Conservation (phyloP, 2,329 filamentous ascomycete genomes). For the Colletotrichum sp. region DNA sequence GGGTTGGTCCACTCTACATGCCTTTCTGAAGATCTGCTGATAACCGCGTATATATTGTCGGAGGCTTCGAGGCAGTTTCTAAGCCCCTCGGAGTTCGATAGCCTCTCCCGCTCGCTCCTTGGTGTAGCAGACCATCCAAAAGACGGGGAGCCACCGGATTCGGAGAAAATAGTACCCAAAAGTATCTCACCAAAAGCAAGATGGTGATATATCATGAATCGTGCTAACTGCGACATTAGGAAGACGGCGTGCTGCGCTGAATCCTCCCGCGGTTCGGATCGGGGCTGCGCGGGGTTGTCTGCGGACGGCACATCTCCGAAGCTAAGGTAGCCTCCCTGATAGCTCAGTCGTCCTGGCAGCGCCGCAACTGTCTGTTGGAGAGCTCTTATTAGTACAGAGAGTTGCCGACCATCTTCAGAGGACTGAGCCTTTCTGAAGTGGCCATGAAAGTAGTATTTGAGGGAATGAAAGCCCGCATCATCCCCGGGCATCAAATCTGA, state of each 20-base stretch:
- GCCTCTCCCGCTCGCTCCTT: background rate
- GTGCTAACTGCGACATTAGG: background rate
- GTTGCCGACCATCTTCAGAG: background rate
- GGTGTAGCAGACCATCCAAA: background rate
- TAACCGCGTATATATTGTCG: background rate
- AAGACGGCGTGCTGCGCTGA: background rate
- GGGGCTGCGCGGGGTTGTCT: background rate
- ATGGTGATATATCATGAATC: background rate
- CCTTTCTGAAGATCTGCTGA: background rate
- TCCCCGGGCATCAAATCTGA: background rate
- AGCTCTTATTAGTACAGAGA: background rate
- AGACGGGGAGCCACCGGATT: background rate
- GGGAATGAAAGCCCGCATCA: background rate
- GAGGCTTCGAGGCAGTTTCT: background rate
- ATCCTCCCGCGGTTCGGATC: background rate
- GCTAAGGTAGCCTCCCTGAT: background rate
- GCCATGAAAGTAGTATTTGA: background rate
- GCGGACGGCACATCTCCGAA: background rate
- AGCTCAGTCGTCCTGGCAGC: background rate
- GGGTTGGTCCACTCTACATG: background rate
- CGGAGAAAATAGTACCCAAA: background rate
- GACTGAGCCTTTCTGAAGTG: background rate
- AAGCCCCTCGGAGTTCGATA: background rate
- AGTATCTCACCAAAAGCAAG: background rate
- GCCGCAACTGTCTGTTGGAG: background rate